phyloP scores from a whole-genome alignment of 352 stramenopile genomes.

The Pythium folliculosum region DNA sequence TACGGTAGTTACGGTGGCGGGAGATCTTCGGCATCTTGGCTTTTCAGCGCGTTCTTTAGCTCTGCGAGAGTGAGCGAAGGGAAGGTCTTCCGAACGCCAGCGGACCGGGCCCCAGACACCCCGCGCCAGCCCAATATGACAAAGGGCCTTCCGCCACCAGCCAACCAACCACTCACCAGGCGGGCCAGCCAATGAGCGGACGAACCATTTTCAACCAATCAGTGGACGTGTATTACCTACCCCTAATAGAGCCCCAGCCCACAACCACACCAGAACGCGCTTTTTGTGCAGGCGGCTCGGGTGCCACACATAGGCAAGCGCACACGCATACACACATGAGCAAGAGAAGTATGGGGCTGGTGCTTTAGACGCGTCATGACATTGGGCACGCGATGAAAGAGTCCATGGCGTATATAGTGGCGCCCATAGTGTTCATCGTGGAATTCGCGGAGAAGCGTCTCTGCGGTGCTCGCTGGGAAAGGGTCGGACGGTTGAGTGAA shows the following conservation, averaged over 20 bases:
- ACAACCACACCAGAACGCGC: too few species aligned
- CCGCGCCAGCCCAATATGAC: constrained; percentile 18
- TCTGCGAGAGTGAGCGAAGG: constrained; percentile 56
- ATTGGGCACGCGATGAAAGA: too few species aligned
- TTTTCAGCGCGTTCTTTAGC: constrained; percentile 54
- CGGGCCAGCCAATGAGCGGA: constrained; percentile 16
- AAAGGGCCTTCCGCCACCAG: constrained; percentile 21
- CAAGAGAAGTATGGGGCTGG: too few species aligned
- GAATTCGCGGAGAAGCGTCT: not conserved
- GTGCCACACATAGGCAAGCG: too few species aligned
- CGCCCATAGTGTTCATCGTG: not conserved
- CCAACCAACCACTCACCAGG: constrained; percentile 30
- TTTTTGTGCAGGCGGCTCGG: too few species aligned
- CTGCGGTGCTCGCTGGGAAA: not conserved
- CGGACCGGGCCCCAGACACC: not conserved
- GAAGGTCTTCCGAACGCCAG: not conserved
- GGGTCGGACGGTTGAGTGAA: constrained; percentile 17
- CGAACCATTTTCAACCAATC: constrained; percentile 12
- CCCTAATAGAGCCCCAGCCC: constrained; percentile 19
- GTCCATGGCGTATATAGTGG: not conserved
- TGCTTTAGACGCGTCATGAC: too few species aligned
- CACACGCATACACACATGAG: too few species aligned
- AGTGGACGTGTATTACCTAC: not conserved
- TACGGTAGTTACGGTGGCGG: constrained; percentile 93
- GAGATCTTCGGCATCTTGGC: constrained; percentile 87